A percentile compares a stretch with the other conserved stretches of the same genome.
phyloP scores from a whole-genome alignment of 257 asterid genomes.

The Misopates orontium region DNA sequence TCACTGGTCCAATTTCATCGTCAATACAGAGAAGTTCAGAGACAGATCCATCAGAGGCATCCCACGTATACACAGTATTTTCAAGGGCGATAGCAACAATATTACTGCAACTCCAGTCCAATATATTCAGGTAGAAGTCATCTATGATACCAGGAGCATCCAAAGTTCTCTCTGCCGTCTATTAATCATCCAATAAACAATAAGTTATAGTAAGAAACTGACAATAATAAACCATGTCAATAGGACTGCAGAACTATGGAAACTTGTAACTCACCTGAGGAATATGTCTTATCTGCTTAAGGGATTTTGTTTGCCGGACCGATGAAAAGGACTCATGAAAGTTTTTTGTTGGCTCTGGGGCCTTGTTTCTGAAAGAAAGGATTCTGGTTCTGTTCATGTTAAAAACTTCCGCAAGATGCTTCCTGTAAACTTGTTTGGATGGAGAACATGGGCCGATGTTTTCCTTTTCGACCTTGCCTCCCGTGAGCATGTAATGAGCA shows the following conservation, averaged over 20 bases:
- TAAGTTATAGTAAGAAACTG: not conserved
- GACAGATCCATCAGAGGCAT: conserved; percentile 37
- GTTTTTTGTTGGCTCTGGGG: conserved; percentile 26
- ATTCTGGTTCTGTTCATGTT: conserved; percentile 51
- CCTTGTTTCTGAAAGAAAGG: conserved; percentile 47
- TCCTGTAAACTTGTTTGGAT: conserved; percentile 39
- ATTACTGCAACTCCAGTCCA: conserved; percentile 50
- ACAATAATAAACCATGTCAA: not conserved
- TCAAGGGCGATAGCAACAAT: conserved; percentile 46
- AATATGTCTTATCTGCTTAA: conserved; percentile 26
- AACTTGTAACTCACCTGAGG: conserved; percentile 32
- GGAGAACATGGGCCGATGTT: conserved; percentile 30
- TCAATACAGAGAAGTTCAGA: conserved; percentile 29
- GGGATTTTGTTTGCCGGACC: conserved; percentile 13
- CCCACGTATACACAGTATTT: conserved; percentile 42
- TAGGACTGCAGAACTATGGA: not conserved
- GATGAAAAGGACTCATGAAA: conserved; percentile 18
- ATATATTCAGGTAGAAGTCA: conserved; percentile 45
- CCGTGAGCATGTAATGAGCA: conserved; percentile 47
- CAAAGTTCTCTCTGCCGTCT: conserved; percentile 39
- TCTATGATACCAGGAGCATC: conserved; percentile 50
- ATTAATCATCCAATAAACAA: conserved; percentile 4
- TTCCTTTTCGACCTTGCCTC: conserved; percentile 30
- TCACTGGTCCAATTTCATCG: conserved; percentile 41
- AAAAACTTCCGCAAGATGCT: conserved; percentile 42